These are phyloP conservation scores for Saposhnikovia divaricata DNA, from an alignment of 129 eudicot species.

Conservation along the genomic window DNA sequence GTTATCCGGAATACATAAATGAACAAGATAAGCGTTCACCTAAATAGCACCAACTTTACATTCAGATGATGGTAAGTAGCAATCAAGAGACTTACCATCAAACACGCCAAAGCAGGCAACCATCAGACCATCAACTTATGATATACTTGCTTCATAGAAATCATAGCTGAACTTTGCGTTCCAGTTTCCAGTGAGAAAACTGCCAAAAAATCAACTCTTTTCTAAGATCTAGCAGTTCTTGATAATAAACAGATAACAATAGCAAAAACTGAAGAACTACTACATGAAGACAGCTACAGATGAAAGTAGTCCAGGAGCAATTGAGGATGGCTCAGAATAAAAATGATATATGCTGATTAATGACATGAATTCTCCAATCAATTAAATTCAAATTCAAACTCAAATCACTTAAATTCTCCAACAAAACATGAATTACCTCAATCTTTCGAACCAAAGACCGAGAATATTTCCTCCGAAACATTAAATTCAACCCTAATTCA, in stretches of 20 bases:
- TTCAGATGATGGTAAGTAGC: not conserved
- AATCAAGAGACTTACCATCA: slow-evolving; percentile 47
- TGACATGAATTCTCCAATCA: too few relatives aligned
- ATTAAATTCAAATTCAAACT: slow-evolving; percentile 20
- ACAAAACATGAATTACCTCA: slow-evolving; percentile 41
- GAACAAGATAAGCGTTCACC: not conserved
- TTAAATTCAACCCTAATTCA: not conserved
- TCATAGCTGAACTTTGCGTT: slow-evolving; percentile 59
- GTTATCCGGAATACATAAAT: not conserved
- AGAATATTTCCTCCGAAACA: slow-evolving; percentile 47
- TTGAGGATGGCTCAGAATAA: not conserved
- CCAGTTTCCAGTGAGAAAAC: slow-evolving; percentile 52
- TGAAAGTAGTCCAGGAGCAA: not conserved
- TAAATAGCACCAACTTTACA: not conserved
- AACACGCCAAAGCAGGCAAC: slow-evolving; percentile 78
- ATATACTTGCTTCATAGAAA: slow-evolving; percentile 50
- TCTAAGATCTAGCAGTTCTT: not conserved
- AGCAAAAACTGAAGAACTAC: not conserved
- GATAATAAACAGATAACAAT: not conserved
- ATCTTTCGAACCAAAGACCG: slow-evolving; percentile 45
- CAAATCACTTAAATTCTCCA: slow-evolving; percentile 37
- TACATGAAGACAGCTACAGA: not conserved
- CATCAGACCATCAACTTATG: slow-evolving; percentile 69
- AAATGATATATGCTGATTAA: too few relatives aligned
- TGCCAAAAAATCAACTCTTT: slow-evolving; percentile 21